A percentile compares a stretch with the other conserved stretches of the same genome.
Evolutionary conservation across 2,329 filamentous ascomycete species (phyloP).

Genomic region (Cephalotrichum gorgonifer): DNA sequence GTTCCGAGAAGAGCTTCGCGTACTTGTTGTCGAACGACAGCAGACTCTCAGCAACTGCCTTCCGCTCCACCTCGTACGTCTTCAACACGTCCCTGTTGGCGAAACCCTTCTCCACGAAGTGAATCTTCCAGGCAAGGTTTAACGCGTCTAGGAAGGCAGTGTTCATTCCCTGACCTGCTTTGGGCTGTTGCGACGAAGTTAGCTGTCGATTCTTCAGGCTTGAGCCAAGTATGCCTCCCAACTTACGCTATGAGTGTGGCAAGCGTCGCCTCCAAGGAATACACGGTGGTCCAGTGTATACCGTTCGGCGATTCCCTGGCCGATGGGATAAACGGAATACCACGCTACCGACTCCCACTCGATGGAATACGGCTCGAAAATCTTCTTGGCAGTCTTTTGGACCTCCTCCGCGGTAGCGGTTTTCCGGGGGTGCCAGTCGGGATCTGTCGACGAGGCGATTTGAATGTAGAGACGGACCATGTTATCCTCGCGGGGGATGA

Average conservation of each 20-base stretch:
- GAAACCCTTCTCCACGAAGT: conserved; percentile 77
- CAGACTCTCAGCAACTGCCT: conserved; percentile 72
- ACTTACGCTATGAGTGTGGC: conserved; percentile 64
- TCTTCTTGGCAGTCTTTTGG: conserved; percentile 53
- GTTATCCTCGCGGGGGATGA: conserved; percentile 58
- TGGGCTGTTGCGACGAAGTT: conserved; percentile 43
- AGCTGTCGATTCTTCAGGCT: conserved; percentile 14
- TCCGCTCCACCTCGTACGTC: conserved; percentile 82
- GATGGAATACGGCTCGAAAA: conserved; percentile 56
- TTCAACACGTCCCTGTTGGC: conserved; percentile 64
- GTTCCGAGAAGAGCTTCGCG: conserved; percentile 78
- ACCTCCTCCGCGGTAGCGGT: conserved; percentile 55
- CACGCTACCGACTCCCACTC: conserved; percentile 59
- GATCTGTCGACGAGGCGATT: conserved; percentile 48
- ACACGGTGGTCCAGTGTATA: conserved; percentile 60
- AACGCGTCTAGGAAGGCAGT: conserved; percentile 71
- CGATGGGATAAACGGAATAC: conserved; percentile 70
- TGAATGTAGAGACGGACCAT: conserved; percentile 61
- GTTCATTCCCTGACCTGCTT: conserved; percentile 74
- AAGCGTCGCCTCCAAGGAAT: conserved; percentile 69
- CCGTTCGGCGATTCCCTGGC: conserved; percentile 59
- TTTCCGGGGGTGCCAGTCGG: conserved; percentile 51
- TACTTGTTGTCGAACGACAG: conserved; percentile 83
- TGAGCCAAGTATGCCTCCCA: conserved; percentile 5
- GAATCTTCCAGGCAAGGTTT: conserved; percentile 94